Evolutionary conservation across 225 moss, liverwort and hornwort genomes (phyloP).

Genomic region (Bryoerythrophyllum caledonicum): DNA sequence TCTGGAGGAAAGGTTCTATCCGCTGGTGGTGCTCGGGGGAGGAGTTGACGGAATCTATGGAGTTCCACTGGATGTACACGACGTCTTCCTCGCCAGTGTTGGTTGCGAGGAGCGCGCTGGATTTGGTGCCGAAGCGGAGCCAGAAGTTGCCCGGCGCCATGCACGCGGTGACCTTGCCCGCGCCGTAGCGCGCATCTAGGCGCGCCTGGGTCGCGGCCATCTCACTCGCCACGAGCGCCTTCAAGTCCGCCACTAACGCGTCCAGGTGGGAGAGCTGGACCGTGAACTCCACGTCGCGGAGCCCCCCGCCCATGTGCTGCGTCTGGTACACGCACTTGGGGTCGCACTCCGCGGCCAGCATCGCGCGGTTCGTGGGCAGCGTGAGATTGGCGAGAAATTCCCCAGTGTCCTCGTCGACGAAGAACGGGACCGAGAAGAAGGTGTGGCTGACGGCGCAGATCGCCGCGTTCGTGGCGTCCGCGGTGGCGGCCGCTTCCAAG

Average conservation of each 20-base stretch:
- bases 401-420: neutral
- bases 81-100: conserved; percentile 37
- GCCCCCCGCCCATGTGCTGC: neutral
- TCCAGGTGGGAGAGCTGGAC: neutral
- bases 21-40: conserved; percentile 33
- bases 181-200: neutral
- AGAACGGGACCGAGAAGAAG: neutral
- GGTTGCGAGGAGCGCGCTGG: neutral
- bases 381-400: neutral
- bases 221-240: neutral
- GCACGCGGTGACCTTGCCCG: neutral
- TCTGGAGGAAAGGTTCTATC: conserved; percentile 10
- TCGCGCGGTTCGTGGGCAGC: neutral
- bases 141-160: neutral
- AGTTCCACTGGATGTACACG: conserved; percentile 17
- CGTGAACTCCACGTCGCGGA: neutral
- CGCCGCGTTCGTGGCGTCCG: neutral
- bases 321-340: neutral
- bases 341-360: conserved; percentile 2
- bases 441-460: neutral
- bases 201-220: neutral
- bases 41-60: conserved; percentile 5
- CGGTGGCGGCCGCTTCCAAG: neutral
- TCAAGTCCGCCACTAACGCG: neutral
- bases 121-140: neutral